A percentile compares a stretch with the other conserved stretches of the same genome.
phyloP scores from a whole-genome alignment of 768 basidiomycete species.

The Mycena filopes region DNA sequence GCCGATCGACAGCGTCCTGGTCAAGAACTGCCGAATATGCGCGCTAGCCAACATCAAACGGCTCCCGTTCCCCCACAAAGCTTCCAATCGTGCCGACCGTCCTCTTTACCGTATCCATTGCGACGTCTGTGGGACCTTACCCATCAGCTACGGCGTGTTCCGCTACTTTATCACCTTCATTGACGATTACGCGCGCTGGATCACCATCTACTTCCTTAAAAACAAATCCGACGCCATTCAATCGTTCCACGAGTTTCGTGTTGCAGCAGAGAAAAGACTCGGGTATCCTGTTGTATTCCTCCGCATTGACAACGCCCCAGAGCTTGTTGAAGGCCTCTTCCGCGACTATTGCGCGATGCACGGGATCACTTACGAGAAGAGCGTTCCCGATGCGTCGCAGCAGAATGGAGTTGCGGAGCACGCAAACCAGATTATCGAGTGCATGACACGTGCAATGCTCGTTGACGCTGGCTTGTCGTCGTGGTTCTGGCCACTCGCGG shows the following conservation, averaged over 20 bases:
- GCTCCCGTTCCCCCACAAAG: slow-evolving; percentile 17
- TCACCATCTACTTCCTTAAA: slow-evolving; percentile 17
- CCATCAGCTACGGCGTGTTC: slow-evolving; percentile 17
- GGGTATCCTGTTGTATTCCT: slow-evolving; percentile 7
- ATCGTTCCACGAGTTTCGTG: slow-evolving; percentile 19
- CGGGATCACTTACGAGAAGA: slow-evolving; percentile 36
- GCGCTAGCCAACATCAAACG: slow-evolving; percentile 28
- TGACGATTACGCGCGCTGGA: slow-evolving; percentile 36
- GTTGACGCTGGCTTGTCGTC: slow-evolving; percentile 17
- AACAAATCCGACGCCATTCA: slow-evolving; percentile 23
- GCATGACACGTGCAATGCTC: slow-evolving; percentile 32
- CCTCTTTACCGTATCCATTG: slow-evolving; percentile 25
- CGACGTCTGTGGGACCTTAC: slow-evolving; percentile 32
- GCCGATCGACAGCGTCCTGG: slow-evolving; percentile 15
- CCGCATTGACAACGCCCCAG: slow-evolving; percentile 39
- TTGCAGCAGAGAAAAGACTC: slow-evolving; percentile 10
- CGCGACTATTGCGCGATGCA: slow-evolving; percentile 18
- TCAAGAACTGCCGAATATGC: slow-evolving; percentile 24
- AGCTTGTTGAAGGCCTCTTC: slow-evolving; percentile 35
- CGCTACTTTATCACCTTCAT: slow-evolving; percentile 40
- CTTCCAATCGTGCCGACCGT: slow-evolving; percentile 17
- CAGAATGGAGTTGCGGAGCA: slow-evolving; percentile 43
- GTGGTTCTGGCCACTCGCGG: slow-evolving; percentile 33
- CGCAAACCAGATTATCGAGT: slow-evolving; percentile 36
- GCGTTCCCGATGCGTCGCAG: slow-evolving; percentile 37